These are phyloP conservation scores for Boletales sp. DNA, from an alignment of 768 basidiomycete genomes.

Conservation along the genomic window DNA sequence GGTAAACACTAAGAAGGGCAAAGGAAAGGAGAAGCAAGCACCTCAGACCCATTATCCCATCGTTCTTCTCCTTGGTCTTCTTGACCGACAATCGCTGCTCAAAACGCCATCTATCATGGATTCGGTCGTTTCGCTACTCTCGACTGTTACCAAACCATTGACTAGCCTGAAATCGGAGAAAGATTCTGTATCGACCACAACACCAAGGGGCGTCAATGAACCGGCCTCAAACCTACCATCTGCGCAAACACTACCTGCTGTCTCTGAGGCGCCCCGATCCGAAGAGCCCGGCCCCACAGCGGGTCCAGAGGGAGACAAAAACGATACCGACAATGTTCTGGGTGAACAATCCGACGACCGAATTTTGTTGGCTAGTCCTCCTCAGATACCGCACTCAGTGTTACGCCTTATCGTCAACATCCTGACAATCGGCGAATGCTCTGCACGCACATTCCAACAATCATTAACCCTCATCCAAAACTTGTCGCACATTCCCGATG, in stretches of 20 bases:
- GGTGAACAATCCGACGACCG: conserved; percentile 35
- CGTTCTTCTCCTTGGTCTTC: conserved; percentile 79
- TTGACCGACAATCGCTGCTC: conserved; percentile 84
- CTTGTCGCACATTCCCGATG: conserved; percentile 83
- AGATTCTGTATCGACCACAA: conserved; percentile 24
- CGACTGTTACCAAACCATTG: conserved; percentile 84
- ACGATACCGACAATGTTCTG: conserved; percentile 18
- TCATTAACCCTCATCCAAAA: conserved; percentile 91
- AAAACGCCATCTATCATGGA: conserved; percentile 91
- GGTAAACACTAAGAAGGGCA: conserved; percentile 76
- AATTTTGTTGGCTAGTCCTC: conserved; percentile 64
- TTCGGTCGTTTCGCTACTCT: conserved; percentile 82
- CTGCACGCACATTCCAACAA: conserved; percentile 92
- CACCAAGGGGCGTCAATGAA: conserved; percentile 17
- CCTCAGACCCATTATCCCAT: conserved; percentile 87
- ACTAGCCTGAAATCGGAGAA: conserved; percentile 54
- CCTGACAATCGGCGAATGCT: conserved; percentile 95
- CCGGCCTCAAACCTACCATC: conserved; percentile 6
- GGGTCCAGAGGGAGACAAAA: conserved; percentile 16
- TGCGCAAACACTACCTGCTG: neutral
- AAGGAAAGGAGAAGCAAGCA: conserved; percentile 87
- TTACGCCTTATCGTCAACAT: conserved; percentile 94
- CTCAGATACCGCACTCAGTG: conserved; percentile 81
- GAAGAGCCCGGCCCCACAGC: conserved; percentile 16
- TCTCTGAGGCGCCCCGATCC: conserved; percentile 6